Evolutionary conservation across 73 alveolate species (phyloP).

Genomic region (Paramecium sonneborni): DNA sequence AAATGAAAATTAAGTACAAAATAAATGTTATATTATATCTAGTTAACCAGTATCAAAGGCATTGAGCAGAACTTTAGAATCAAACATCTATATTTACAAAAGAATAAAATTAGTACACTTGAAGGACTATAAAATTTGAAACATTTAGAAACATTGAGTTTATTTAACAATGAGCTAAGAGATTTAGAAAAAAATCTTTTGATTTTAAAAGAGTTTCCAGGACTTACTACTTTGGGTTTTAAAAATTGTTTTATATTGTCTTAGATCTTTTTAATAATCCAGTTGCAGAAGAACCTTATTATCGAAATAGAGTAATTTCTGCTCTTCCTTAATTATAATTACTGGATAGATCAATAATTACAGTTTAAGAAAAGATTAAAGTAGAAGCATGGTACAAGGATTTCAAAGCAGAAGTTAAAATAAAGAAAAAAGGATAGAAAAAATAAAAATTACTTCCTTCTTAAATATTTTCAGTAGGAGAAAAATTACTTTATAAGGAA

Average conservation of each 20-base stretch:
- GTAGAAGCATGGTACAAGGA: slow-evolving; percentile 79
- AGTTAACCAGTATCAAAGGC: slow-evolving; percentile 80
- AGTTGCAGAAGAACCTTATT: slow-evolving; percentile 96
- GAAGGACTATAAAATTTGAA: slow-evolving; percentile 92
- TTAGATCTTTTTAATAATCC: slow-evolving; percentile 92
- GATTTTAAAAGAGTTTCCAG: slow-evolving; percentile 80
- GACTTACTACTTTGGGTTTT: slow-evolving; percentile 76
- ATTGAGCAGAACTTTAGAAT: slow-evolving; percentile 87
- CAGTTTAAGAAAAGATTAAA: slow-evolving; percentile 87
- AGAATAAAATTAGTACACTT: slow-evolving; percentile 82
- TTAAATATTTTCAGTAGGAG: slow-evolving; percentile 82
- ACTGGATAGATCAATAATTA: slow-evolving; percentile 91
- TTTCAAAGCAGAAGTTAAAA: slow-evolving; percentile 71
- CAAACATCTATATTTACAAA: slow-evolving; percentile 85
- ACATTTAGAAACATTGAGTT: slow-evolving; percentile 86
- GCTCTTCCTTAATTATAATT: slow-evolving; percentile 85
- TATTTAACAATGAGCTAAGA: slow-evolving; percentile 87
- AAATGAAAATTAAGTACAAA: slow-evolving; percentile 85
- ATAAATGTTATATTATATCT: slow-evolving; percentile 7
- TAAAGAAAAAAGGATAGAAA: slow-evolving; percentile 67
- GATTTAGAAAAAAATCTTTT: slow-evolving; percentile 86
- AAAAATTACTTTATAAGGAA: slow-evolving; percentile 87
- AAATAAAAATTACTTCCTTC: slow-evolving; percentile 72
- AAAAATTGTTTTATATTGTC: background rate
- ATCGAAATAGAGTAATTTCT: slow-evolving; percentile 90